A percentile compares a stretch with the other conserved stretches of the same genome.
Conservation (phyloP, 441 rosid species). For the Monsonia emarginata region DNA sequence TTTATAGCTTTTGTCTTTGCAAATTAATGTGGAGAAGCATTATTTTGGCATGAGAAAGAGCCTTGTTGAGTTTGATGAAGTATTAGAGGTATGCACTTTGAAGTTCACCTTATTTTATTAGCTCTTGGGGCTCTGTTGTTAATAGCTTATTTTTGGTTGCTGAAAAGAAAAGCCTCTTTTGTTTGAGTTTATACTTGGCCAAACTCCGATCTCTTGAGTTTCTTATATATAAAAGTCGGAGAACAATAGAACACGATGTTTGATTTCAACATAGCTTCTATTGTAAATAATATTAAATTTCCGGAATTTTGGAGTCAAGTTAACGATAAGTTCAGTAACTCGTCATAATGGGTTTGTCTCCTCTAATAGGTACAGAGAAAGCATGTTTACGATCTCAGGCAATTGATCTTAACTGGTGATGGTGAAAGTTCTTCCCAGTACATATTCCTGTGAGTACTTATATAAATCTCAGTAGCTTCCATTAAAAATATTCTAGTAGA, state of each 20-base stretch:
- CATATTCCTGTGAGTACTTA: conserved; percentile 56
- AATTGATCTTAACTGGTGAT: conserved; percentile 69
- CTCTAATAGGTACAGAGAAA: conserved; percentile 77
- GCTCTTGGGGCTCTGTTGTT: background rate
- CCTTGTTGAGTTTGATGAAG: conserved; percentile 97
- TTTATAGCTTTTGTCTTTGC: conserved; percentile 69
- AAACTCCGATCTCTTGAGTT: background rate
- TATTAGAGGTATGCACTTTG: conserved; percentile 56
- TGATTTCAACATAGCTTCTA: background rate
- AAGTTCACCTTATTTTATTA: background rate
- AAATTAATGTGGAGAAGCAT: conserved; percentile 87
- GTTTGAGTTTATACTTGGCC: background rate
- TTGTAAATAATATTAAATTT: too few species aligned
- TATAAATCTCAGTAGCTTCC: background rate
- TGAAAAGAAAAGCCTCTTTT: background rate
- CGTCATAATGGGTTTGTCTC: conserved; percentile 7
- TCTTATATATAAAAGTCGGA: too few species aligned
- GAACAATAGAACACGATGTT: too few species aligned
- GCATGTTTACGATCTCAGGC: conserved; percentile 88
- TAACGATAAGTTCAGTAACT: conserved; percentile 1
- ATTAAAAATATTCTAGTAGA: too few species aligned
- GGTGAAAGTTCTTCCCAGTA: conserved; percentile 79
- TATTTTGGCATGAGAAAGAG: conserved; percentile 84
- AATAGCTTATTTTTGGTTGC: background rate
- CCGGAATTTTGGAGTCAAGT: too few species aligned